Evolutionary conservation across 2,329 filamentous ascomycete genomes (phyloP), one percentile per base, ranked within the genome.

Genomic region (Penicillium brasilianum): DNA sequence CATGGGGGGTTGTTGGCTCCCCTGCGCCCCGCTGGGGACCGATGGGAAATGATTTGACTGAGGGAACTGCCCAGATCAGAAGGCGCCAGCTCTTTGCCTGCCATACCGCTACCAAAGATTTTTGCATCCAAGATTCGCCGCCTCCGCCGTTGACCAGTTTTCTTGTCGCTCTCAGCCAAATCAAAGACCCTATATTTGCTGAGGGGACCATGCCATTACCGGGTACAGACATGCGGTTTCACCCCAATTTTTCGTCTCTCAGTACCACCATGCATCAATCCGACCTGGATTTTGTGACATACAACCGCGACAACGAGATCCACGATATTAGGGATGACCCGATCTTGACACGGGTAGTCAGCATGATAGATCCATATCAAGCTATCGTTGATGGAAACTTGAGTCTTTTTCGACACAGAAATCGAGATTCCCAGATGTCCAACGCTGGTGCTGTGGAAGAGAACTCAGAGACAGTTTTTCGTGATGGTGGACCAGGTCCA

Each of bases 221-320:
- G 11, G 28, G 11, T 7, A 20, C 28, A 3, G 28, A 32, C 10
- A n/a, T 32, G 46, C 28, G 20, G 2, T 11, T 16, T 32, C 3
- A 1, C 4, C 46, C n/a, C 25, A 11, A 49, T 18, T 20, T 18
- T 18, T 18, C 28, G 11, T 1, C 18, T 49, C 3, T 13, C 16
- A 9, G 10, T 10, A 34, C 28, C 9, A 32, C 25, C 10, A 49
- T 34, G 28, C 28, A 8, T 16, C 16, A 16, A 20, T 32, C 46
- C 10, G 46, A 49, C 2, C 28, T 49, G 10, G 46, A 49, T 16
- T 49, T 49, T 49, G 46, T 49, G 46, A 49, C 46, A 18, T 49
- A 32, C n/a, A 32, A 49, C 16, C 8, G 9, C 13, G 46, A 49
- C n/a, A 16, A 34, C 3, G 28, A 49, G n/a, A 8, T 49, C 6